phyloP scores from a whole-genome alignment of 2,329 filamentous ascomycete genomes.

The Verruconis gallopava region DNA sequence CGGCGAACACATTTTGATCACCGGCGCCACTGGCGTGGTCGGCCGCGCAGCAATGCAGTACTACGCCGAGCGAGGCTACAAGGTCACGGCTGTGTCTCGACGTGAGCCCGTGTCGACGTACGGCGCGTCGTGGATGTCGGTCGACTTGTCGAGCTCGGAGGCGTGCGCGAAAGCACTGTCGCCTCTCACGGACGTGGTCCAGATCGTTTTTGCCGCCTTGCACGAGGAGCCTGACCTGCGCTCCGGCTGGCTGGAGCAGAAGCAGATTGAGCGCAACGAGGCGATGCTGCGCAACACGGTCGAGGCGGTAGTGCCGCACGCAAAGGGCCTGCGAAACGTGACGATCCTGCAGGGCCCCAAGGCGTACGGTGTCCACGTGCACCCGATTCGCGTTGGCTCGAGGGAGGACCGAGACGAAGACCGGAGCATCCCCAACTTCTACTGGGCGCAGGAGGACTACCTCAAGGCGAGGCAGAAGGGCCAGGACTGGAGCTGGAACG shows the following conservation, averaged over 20 bases:
- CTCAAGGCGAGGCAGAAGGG: background rate
- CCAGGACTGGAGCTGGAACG: background rate
- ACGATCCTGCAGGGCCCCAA: slow-evolving; percentile 7
- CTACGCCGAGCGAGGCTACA: slow-evolving; percentile 5
- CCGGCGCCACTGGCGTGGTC: slow-evolving; percentile 55
- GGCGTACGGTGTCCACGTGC: slow-evolving; percentile 6
- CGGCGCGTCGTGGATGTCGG: background rate
- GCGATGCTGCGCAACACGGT: slow-evolving; percentile 2
- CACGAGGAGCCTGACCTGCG: slow-evolving; percentile 1
- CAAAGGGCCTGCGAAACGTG: background rate
- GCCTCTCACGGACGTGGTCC: background rate
- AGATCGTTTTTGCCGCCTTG: slow-evolving; percentile 5
- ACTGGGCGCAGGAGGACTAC: slow-evolving; percentile 6
- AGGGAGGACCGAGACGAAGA: slow-evolving; percentile 6
- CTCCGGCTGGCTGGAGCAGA: background rate
- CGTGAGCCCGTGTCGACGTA: background rate
- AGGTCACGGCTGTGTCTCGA: slow-evolving; percentile 3
- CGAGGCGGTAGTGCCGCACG: background rate
- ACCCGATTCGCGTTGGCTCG: background rate
- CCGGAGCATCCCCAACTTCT: slow-evolving; percentile 2
- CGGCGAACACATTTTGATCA: slow-evolving; percentile 40
- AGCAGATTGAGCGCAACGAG: slow-evolving; percentile 1
- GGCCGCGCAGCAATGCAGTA: slow-evolving; percentile 48
- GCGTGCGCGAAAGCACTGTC: background rate
- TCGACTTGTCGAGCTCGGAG: background rate